Conservation (phyloP, 768 basidiomycete genomes). For the Lactarius psammicola region DNA sequence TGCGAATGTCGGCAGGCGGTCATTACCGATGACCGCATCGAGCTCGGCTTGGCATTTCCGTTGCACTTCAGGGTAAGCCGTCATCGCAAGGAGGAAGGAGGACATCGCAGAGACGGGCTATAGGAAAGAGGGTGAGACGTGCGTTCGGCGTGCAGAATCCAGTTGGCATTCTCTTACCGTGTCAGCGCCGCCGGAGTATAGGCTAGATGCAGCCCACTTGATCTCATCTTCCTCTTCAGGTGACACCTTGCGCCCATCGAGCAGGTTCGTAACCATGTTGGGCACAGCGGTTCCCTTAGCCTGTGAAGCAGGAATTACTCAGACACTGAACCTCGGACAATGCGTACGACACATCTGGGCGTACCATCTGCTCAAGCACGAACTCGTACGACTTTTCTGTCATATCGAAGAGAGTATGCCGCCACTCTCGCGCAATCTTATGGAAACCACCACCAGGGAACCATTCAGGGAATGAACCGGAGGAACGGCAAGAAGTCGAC, state of each 20-base stretch:
- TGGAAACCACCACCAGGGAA: conserved; percentile 32
- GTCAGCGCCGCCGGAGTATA: conserved; percentile 31
- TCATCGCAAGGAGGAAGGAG: conserved; percentile 35
- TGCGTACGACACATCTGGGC: neutral
- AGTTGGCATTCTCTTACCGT: conserved; percentile 21
- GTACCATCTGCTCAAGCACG: conserved; percentile 27
- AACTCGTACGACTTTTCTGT: conserved; percentile 25
- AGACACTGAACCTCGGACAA: neutral
- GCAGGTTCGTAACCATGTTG: conserved; percentile 26
- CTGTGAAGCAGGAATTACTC: neutral
- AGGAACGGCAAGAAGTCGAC: conserved; percentile 31
- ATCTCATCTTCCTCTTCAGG: conserved; percentile 27
- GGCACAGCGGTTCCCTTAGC: conserved; percentile 26
- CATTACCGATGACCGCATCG: conserved; percentile 30
- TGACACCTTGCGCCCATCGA: conserved; percentile 23
- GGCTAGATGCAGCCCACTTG: conserved; percentile 32
- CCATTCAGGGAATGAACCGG: conserved; percentile 31
- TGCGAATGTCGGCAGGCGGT: conserved; percentile 26
- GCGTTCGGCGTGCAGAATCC: too few relatives aligned
- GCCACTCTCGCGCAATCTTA: conserved; percentile 28
- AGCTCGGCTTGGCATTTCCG: conserved; percentile 32
- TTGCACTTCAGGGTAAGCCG: conserved; percentile 31
- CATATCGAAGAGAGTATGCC: conserved; percentile 24
- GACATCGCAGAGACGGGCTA: conserved; percentile 32
- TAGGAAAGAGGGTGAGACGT: neutral